Evolutionary conservation across 495 filamentous ascomycete species (phyloP), one percentile per base, ranked within the genome.

Genomic region (Chlorociboria aeruginascens): DNA sequence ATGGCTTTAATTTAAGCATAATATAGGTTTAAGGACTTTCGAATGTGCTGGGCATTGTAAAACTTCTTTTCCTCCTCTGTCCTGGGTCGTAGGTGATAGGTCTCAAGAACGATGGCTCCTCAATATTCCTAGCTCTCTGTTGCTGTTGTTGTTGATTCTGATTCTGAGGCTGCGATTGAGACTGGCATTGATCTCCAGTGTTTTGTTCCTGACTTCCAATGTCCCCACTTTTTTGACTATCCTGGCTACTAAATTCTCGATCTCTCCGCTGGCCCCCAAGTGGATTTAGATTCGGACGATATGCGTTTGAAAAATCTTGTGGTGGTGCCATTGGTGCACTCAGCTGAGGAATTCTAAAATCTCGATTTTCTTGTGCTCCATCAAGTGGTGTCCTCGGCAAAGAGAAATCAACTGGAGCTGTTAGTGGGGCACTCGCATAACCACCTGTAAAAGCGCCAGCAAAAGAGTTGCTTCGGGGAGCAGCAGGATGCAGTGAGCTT

Each of bases 311-410:
- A 48, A 75, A 77, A 37, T 77, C 72, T 43, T 66, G 66, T 1
- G 71, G 65, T 31, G 71, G 69, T 6, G 68, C 68, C 55, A 77
- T 75, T 11, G 73, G 73, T 3, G 72, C 72, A 56, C 69, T 73
- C 64, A 77, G 66, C 54, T 75, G 72, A 4, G 72, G 69, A 55
- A 75, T 74, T 10, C 68, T 69, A 58, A 73, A 75, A 46, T 77
- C 71, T 25, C 57, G 38, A 14, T 32, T 41, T 34, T 30, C 43
- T 10, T 59, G 61, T n/a, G 63, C 55, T 8, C 54, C 61, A 48
- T 66, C 56, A 45, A 62, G 65, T 8, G 68, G 61, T 14, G 72
- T 69, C 28, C 71, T 61, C 7, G 72, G 67, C 9, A 77, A 61
- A 11, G 69, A 64, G 47, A 73, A 77, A 49, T 75, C 71, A 48